Conservation (phyloP, 305 asterid species). For the Fraxinus platypoda region DNA sequence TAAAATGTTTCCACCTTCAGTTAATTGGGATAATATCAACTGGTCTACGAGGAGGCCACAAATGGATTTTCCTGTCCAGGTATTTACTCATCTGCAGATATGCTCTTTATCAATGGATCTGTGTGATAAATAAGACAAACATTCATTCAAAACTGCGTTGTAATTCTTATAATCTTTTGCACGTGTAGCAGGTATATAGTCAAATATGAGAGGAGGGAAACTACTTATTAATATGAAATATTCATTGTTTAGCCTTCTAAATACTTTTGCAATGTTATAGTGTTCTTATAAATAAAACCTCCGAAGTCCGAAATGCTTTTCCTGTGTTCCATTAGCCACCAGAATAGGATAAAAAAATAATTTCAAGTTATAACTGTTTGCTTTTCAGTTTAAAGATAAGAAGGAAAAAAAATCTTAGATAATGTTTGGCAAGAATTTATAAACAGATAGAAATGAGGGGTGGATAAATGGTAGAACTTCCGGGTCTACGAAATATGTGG, state of each 20-base stretch:
- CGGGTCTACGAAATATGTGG: neutral
- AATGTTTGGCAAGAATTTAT: neutral
- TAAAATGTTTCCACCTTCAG: constrained; percentile 96
- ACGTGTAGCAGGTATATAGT: neutral
- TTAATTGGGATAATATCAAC: constrained; percentile 85
- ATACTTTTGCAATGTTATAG: neutral
- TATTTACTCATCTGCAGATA: constrained; percentile 20
- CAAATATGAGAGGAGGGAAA: neutral
- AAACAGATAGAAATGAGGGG: neutral
- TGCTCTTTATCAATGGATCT: neutral
- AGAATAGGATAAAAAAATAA: neutral
- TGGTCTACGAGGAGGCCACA: constrained; percentile 92
- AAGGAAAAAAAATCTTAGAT: neutral
- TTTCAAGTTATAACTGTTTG: neutral
- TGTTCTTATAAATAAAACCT: neutral
- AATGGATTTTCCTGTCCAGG: constrained; percentile 97
- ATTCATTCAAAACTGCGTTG: neutral
- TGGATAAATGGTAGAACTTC: neutral
- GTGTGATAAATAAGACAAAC: neutral
- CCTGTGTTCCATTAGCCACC: constrained; percentile 7
- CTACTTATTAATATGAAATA: neutral
- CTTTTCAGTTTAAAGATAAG: constrained; percentile 4
- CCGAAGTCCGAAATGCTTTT: neutral
- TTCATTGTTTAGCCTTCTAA: neutral
- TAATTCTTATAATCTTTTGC: neutral